Conservation (phyloP, 805 yeast species). For the Torulaspora delbrueckii region DNA sequence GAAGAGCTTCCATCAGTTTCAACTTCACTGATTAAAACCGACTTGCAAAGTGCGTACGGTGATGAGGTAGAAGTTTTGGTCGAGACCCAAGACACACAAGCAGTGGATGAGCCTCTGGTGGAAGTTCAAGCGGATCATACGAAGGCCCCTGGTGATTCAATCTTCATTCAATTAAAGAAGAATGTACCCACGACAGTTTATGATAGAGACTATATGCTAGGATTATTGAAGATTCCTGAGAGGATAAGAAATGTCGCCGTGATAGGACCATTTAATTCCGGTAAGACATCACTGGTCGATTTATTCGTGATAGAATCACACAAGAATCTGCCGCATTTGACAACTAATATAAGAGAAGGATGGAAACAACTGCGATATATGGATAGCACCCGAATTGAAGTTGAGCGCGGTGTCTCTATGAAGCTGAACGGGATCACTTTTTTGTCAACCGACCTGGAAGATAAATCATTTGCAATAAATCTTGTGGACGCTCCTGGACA, state of each 20-base stretch:
- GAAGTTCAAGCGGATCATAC: conserved; percentile 43
- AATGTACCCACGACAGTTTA: conserved; percentile 56
- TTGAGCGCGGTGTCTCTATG: conserved; percentile 64
- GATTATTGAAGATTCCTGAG: conserved; percentile 49
- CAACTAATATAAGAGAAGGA: conserved; percentile 33
- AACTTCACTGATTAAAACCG: background rate
- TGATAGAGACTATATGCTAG: conserved; percentile 56
- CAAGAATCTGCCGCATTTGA: conserved; percentile 28
- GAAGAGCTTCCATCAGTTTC: background rate
- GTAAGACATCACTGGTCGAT: conserved; percentile 79
- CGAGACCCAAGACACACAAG: conserved; percentile 49
- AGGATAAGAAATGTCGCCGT: conserved; percentile 70
- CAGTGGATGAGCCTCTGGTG: conserved; percentile 59
- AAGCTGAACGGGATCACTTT: conserved; percentile 59
- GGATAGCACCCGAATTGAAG: conserved; percentile 67
- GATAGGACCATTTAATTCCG: conserved; percentile 78
- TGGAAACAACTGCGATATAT: conserved; percentile 55
- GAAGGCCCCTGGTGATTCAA: conserved; percentile 25
- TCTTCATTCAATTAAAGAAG: conserved; percentile 17
- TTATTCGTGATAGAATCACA: conserved; percentile 65
- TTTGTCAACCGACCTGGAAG: conserved; percentile 48
- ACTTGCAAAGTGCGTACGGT: conserved; percentile 38
- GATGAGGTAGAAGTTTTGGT: conserved; percentile 62
- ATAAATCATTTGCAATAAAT: conserved; percentile 55
- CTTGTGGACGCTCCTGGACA: conserved; percentile 92